Percentiles rank a stretch among this genome's conserved stretches.
Conservation (phyloP, 176 grass and related monocot species). For the Tillandsia leiboldiana region DNA sequence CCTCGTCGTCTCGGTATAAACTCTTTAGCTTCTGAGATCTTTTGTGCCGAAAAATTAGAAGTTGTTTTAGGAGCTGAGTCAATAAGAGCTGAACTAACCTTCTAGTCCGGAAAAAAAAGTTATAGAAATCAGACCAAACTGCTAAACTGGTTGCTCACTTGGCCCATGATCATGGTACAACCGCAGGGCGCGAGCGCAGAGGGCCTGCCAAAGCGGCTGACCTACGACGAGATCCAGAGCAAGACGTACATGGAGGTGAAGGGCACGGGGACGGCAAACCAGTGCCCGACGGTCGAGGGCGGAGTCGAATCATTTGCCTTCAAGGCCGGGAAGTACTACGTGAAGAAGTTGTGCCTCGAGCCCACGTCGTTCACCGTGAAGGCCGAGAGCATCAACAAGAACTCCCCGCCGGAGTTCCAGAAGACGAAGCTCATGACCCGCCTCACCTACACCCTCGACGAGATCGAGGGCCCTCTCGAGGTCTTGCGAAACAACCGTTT, state of each 20-base stretch:
- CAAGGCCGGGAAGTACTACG: constrained; percentile 69
- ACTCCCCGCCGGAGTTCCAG: constrained; percentile 63
- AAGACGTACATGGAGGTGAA: constrained; percentile 90
- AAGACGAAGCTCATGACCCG: constrained; percentile 94
- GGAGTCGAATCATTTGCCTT: constrained; percentile 52
- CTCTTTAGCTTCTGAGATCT: not conserved
- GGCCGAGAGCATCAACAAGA: constrained; percentile 61
- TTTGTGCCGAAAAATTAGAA: no score
- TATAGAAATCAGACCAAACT: not conserved
- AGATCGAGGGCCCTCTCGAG: constrained; percentile 78
- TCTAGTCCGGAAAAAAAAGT: no score
- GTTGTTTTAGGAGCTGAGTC: no score
- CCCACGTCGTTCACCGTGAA: constrained; percentile 88
- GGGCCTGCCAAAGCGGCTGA: constrained; percentile 52
- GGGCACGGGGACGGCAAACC: constrained; percentile 76
- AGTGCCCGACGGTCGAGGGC: constrained; percentile 59
- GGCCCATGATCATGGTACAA: not conserved
- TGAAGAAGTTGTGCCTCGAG: constrained; percentile 83
- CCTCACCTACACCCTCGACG: constrained; percentile 84
- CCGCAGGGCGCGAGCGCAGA: constrained; percentile 61
- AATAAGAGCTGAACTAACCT: no score
- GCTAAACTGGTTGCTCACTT: not conserved
- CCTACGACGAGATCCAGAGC: constrained; percentile 84
- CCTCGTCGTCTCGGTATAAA: constrained; percentile 57
- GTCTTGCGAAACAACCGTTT: not conserved